Conservation (phyloP, 257 asterid species). For the Eustoma russellianum region DNA sequence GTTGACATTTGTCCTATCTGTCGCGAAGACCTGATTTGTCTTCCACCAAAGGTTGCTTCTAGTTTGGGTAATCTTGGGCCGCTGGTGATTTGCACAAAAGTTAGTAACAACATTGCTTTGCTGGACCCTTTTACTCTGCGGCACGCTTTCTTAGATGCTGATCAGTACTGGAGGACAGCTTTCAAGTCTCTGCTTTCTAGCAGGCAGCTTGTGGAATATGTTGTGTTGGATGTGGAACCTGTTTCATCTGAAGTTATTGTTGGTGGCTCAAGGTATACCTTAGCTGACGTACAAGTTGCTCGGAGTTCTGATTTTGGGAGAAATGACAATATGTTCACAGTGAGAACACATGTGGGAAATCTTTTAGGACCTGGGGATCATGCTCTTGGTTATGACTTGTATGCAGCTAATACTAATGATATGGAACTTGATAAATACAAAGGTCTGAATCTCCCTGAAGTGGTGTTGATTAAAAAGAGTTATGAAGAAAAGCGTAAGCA, state of each 20-base stretch:
- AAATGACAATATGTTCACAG: constrained; percentile 15
- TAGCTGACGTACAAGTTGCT: constrained; percentile 28
- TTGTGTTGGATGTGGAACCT: constrained; percentile 19
- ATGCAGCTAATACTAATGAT: constrained; percentile 18
- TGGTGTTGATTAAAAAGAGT: constrained; percentile 22
- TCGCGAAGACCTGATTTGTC: constrained; percentile 26
- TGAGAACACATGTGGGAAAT: constrained; percentile 21
- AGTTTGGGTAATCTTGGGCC: constrained; percentile 28
- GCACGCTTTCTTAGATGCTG: constrained; percentile 23
- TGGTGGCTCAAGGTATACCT: constrained; percentile 20
- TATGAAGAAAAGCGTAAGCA: constrained; percentile 21
- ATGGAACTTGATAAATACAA: constrained; percentile 17
- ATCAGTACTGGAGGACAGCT: constrained; percentile 23
- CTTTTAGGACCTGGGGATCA: constrained; percentile 21
- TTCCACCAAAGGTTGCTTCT: constrained; percentile 19
- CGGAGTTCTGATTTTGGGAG: constrained; percentile 26
- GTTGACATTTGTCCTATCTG: constrained; percentile 23
- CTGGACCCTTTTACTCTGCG: constrained; percentile 24
- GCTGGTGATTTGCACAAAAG: constrained; percentile 22
- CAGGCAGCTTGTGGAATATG: constrained; percentile 24
- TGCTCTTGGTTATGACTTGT: constrained; percentile 25
- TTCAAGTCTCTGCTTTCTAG: constrained; percentile 22
- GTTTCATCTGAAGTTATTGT: constrained; percentile 15
- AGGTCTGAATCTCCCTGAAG: constrained; percentile 13
- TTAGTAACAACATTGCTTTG: constrained; percentile 19